A percentile compares a stretch with the other conserved stretches of the same genome.
phyloP scores from a whole-genome alignment of 1,284 basidiomycete genomes.

The Caloboletus inedulis region DNA sequence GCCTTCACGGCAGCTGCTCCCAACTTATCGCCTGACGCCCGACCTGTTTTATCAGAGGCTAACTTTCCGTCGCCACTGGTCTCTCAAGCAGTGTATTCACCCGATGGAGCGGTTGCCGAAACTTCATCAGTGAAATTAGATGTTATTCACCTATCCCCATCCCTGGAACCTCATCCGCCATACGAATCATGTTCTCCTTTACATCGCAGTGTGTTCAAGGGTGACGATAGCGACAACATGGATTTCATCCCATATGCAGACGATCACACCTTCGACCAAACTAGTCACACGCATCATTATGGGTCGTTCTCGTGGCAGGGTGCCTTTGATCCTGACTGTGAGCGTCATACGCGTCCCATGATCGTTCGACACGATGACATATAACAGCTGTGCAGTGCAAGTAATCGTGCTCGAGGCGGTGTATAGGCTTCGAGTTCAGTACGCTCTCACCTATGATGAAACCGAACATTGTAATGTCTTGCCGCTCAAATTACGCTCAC shows the following conservation, averaged over 20 bases:
- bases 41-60: background rate
- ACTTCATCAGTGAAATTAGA: slow-evolving; percentile 16
- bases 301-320: slow-evolving; percentile 47
- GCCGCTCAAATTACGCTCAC: slow-evolving; percentile 36
- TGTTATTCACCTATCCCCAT: slow-evolving; percentile 7
- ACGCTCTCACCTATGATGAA: slow-evolving; percentile 37
- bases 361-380: slow-evolving; percentile 14
- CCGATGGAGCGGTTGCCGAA: slow-evolving; percentile 11
- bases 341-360: slow-evolving; percentile 20
- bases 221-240: slow-evolving; percentile 55
- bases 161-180: slow-evolving; percentile 33
- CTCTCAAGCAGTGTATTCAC: slow-evolving; percentile 17
- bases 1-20: background rate
- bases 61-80: background rate
- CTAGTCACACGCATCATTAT: slow-evolving; percentile 42
- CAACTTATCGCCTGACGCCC: background rate
- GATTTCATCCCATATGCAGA: slow-evolving; percentile 59
- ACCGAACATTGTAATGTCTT: slow-evolving; percentile 45
- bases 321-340: slow-evolving; percentile 48
- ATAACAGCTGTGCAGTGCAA: slow-evolving; percentile 37
- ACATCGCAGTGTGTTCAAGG: slow-evolving; percentile 44
- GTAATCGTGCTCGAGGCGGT: slow-evolving; percentile 45
- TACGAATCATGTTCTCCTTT: slow-evolving; percentile 55
- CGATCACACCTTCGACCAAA: slow-evolving; percentile 46
- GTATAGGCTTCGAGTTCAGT: slow-evolving; percentile 36